These are phyloP conservation scores for Kockiozyma suomiensis DNA, from an alignment of 805 yeast species.

Conservation along the genomic window DNA sequence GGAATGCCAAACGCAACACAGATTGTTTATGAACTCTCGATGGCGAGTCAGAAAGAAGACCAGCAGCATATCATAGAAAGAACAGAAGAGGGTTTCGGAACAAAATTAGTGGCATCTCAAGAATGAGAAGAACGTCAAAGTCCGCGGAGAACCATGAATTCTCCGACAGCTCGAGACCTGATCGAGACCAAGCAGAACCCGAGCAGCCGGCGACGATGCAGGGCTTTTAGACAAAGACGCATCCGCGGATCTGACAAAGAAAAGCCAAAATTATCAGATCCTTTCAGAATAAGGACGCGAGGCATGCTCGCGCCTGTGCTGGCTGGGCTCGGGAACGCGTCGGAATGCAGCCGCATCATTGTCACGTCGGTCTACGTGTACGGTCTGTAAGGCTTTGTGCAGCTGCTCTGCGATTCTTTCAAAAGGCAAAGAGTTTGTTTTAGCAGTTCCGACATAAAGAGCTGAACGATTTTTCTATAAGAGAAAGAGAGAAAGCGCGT, in stretches of 20 bases:
- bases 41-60: too few relatives aligned
- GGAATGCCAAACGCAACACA: too few relatives aligned
- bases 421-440: too few relatives aligned
- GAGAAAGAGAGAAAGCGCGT: not conserved
- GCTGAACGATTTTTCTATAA: too few relatives aligned
- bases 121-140: not conserved
- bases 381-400: not conserved
- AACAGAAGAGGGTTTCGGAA: not conserved
- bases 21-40: too few relatives aligned
- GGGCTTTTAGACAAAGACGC: too few relatives aligned
- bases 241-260: conserved; percentile 1
- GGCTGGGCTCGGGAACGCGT: not conserved
- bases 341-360: conserved; percentile 1
- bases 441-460: too few relatives aligned
- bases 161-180: not conserved
- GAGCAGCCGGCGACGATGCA: not conserved
- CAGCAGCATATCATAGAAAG: too few relatives aligned
- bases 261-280: conserved; percentile 11
- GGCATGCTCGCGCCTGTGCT: not conserved
- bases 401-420: too few relatives aligned
- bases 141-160: not conserved
- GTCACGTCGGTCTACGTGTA: not conserved
- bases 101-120: too few relatives aligned
- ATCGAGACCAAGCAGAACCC: not conserved
- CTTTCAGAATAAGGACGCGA: not conserved